Conservation (phyloP, 1,139 yeast genomes). For the Scheffersomyces illinoinensis region DNA sequence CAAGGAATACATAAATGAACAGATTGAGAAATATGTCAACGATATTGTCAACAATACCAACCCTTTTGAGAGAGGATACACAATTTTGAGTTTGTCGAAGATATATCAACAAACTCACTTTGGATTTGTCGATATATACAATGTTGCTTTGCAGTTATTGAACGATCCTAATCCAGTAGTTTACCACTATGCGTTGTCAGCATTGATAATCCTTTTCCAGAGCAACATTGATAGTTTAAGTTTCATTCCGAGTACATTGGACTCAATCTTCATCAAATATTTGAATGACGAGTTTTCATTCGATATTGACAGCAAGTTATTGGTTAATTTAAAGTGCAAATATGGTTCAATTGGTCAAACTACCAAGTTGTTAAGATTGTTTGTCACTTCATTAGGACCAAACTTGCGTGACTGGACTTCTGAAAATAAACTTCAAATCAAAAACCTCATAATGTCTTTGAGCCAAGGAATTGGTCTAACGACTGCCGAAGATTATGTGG, state of each 20-base stretch:
- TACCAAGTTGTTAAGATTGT: constrained; percentile 28
- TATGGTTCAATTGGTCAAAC: constrained; percentile 25
- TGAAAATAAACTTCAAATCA: constrained; percentile 24
- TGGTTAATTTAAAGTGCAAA: constrained; percentile 31
- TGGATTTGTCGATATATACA: constrained; percentile 47
- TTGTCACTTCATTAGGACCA: constrained; percentile 44
- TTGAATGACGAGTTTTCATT: constrained; percentile 49
- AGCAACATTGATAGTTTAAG: constrained; percentile 51
- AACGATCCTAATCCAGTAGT: constrained; percentile 86
- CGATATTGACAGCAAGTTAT: constrained; percentile 22
- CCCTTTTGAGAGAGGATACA: constrained; percentile 68
- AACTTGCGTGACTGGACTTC: constrained; percentile 26
- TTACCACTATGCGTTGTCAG: constrained; percentile 67
- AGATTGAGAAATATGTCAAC: constrained; percentile 56
- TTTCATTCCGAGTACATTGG: constrained; percentile 48
- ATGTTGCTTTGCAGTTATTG: constrained; percentile 60
- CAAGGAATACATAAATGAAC: constrained; percentile 40
- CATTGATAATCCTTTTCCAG: constrained; percentile 58
- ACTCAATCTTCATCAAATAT: constrained; percentile 50
- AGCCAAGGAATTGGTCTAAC: constrained; percentile 36
- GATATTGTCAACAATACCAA: constrained; percentile 56
- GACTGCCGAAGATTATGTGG: constrained; percentile 28
- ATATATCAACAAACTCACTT: constrained; percentile 46
- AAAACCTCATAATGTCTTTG: constrained; percentile 30
- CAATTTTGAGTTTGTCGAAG: constrained; percentile 59